phyloP scores from a whole-genome alignment of 257 asterid genomes.

The Fraxinus cuspidata region DNA sequence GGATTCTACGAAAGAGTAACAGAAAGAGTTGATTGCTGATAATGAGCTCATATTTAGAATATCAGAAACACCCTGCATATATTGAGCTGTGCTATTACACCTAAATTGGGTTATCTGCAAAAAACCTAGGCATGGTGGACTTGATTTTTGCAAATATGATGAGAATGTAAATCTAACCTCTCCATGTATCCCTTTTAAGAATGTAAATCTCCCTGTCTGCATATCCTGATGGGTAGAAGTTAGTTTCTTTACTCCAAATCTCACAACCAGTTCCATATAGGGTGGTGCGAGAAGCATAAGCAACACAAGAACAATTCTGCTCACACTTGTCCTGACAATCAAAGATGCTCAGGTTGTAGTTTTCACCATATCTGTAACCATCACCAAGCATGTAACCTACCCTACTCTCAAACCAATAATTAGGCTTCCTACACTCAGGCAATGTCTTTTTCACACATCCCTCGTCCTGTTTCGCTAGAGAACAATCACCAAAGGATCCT shows the following conservation, averaged over 20 bases:
- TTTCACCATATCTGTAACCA: conserved; percentile 17
- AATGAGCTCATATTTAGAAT: not conserved
- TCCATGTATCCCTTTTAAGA: conserved; percentile 12
- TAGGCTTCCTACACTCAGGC: conserved; percentile 28
- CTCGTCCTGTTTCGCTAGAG: not conserved
- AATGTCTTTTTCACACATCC: conserved; percentile 22
- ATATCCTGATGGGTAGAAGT: conserved; percentile 1
- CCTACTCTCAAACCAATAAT: conserved; percentile 5
- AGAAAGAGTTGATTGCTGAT: not conserved
- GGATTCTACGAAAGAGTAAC: not conserved
- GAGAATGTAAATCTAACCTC: conserved; percentile 7
- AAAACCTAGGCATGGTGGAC: not conserved
- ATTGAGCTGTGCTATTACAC: not conserved
- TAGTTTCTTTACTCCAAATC: conserved; percentile 9
- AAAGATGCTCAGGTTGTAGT: conserved; percentile 23
- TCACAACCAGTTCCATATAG: conserved; percentile 18
- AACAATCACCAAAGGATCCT: conserved; percentile 20
- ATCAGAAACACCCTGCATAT: not conserved
- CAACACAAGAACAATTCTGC: conserved; percentile 28
- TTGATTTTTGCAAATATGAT: no score
- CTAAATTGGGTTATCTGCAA: not conserved
- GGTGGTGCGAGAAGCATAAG: conserved; percentile 16
- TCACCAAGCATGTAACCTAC: conserved; percentile 14
- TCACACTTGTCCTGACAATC: conserved; percentile 32
- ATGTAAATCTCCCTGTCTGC: conserved; percentile 8